phyloP scores from a whole-genome alignment of 768 basidiomycete species.

The Neoboletus brunneissimus region DNA sequence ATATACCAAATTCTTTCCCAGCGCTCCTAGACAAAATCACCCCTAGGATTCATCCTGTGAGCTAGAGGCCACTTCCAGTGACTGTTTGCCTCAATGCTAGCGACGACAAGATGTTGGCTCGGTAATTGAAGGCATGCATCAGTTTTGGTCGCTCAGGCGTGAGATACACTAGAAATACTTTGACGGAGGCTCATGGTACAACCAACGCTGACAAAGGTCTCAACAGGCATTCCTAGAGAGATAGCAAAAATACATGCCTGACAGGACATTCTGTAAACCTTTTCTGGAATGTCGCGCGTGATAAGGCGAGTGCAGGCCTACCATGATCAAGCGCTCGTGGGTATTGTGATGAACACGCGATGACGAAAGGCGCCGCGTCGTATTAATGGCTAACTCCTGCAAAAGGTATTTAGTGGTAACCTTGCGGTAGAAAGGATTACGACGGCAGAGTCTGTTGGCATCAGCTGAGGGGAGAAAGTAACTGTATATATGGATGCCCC shows the following conservation, averaged over 20 bases:
- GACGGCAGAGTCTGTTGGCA: neutral
- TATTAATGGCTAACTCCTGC: neutral
- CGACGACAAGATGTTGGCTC: neutral
- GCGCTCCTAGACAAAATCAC: neutral
- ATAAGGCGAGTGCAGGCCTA: neutral
- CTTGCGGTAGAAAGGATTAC: neutral
- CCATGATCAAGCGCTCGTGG: neutral
- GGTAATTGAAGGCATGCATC: neutral
- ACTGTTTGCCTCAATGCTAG: too few relatives aligned
- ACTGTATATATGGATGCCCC: neutral
- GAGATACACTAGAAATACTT: neutral
- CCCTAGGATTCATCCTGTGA: neutral
- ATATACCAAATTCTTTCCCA: neutral
- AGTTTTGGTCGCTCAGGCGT: neutral
- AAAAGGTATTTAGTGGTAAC: neutral
- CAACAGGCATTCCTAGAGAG: neutral
- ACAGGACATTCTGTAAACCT: neutral
- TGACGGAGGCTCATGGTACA: neutral
- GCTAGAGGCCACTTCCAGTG: neutral
- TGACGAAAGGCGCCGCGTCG: neutral
- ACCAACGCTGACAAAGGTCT: neutral
- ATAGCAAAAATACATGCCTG: constrained; percentile 22
- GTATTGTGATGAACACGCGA: neutral
- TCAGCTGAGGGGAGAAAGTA: neutral
- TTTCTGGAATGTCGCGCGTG: neutral